Base-by-base conservation (phyloP, 2,329 filamentous ascomycete genomes). In the Sporothrix protearum region DNA sequence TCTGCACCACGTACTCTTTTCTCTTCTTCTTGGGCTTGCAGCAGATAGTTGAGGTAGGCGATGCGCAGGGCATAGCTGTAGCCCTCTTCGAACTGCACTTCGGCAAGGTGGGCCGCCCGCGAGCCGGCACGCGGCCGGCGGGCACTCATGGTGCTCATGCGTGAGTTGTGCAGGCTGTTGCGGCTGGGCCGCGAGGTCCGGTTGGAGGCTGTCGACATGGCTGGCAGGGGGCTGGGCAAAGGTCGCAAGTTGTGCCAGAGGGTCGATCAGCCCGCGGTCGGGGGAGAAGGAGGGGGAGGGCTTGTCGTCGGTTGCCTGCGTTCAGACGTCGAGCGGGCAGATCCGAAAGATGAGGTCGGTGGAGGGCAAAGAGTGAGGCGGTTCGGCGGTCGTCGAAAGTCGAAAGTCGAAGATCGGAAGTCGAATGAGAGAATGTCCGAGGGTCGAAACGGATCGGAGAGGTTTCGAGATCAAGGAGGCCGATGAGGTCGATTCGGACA, bases 21-120 rank as follows among this genome's bases (percentile, higher is more conserved):
- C 93, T 89, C 82, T 95, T 96, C 77, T 92, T 88, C 78, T 94
- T 92, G 74, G 96, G 95, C 80, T 97, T 97, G 94, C 69, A 99
- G 87, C 59, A 98, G 89, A 81, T 99, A 96, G 81, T 95, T 87
- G 72, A 99, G 91, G 81, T 93, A 97, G 76, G 95, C 95, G 76
- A 92, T 90, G 74, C 96, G 92, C 70, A 99, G 88, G 77, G 94
- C 94, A 82, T 93, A 97, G 74, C 90, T 92, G 82, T 96, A 97
- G 78, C 93, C 94, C 81, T 97, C 93, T 77, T 96, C 92, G 79
- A 88, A 85, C 76, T 85, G 86, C 75, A 90, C 84, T 70, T 83
- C 80, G 67, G 47, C 25, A 1, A 68, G 42, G 68, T 83, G 78
- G 66, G 82, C 79, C 63, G 82, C 80, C 74, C 80, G 82, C 64